Conservation (phyloP, 2,329 filamentous ascomycete genomes). For the Xylaria sp. region DNA sequence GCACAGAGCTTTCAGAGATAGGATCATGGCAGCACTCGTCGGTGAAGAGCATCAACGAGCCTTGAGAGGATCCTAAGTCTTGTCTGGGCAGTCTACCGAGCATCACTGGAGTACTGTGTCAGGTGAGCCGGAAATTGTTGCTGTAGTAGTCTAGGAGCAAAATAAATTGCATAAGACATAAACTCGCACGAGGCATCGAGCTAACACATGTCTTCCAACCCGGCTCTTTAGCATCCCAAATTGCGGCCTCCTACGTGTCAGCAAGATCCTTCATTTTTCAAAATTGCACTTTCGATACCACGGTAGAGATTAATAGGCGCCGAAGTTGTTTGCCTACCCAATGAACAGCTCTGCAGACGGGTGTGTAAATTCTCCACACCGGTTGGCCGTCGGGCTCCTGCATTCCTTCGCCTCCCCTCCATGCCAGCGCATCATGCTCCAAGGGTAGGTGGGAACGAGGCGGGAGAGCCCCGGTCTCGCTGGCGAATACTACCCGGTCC, state of each 20-base stretch:
- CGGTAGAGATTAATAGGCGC: constrained; percentile 11
- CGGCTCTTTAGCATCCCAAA: not conserved
- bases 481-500: constrained; percentile 8
- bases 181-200: constrained; percentile 12
- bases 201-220: constrained; percentile 11
- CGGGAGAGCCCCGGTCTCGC: constrained; percentile 6
- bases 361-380: constrained; percentile 12
- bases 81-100: constrained; percentile 15
- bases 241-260: constrained; percentile 4
- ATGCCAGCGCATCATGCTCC: constrained; percentile 20
- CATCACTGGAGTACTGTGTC: constrained; percentile 13
- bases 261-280: constrained; percentile 13
- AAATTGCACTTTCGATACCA: constrained; percentile 18
- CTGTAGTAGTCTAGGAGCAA: constrained; percentile 8
- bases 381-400: constrained; percentile 2
- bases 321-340: constrained; percentile 11
- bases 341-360: constrained; percentile 2
- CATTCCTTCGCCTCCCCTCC: constrained; percentile 4
- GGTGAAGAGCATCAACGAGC: constrained; percentile 17
- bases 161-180: constrained; percentile 11
- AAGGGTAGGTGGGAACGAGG: constrained; percentile 14
- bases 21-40: constrained; percentile 11
- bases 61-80: constrained; percentile 6
- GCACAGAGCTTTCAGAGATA: constrained; percentile 16
- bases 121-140: constrained; percentile 5